These are phyloP conservation scores for Cordyceps cicadae DNA, from an alignment of 2,329 filamentous ascomycete species.

Conservation along the genomic window DNA sequence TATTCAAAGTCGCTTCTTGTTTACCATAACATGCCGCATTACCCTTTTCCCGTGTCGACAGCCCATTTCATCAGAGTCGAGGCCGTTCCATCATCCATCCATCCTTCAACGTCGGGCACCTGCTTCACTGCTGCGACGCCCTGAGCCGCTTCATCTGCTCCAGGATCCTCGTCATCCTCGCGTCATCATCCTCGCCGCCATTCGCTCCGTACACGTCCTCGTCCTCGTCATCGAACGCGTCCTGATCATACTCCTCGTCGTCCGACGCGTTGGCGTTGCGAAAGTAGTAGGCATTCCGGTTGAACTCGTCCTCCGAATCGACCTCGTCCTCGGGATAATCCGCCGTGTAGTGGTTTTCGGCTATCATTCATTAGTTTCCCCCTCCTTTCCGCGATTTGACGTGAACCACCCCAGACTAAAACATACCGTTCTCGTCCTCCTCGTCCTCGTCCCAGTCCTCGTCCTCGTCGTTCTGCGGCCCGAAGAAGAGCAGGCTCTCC, in stretches of 20 bases:
- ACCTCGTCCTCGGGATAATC: constrained; percentile 78
- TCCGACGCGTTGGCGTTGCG: constrained; percentile 46
- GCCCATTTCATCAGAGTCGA: too few relatives aligned
- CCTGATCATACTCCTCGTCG: constrained; percentile 44
- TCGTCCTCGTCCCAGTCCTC: constrained; percentile 52
- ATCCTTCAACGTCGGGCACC: neutral
- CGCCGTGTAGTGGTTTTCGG: constrained; percentile 70
- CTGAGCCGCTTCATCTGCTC: constrained; percentile 24
- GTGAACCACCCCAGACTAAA: neutral
- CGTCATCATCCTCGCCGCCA: constrained; percentile 30
- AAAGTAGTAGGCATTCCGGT: constrained; percentile 46
- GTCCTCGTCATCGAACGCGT: constrained; percentile 19
- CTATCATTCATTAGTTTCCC: constrained; percentile 27
- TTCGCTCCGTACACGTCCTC: constrained; percentile 23
- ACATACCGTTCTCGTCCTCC: constrained; percentile 58
- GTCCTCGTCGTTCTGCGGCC: constrained; percentile 51
- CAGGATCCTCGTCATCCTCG: constrained; percentile 30
- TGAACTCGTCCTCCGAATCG: constrained; percentile 52
- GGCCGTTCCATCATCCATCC: too few relatives aligned
- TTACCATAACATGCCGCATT: too few relatives aligned
- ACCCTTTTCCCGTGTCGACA: too few relatives aligned
- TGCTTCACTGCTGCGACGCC: neutral
- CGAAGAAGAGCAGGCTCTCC: constrained; percentile 53
- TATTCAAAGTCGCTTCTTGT: too few relatives aligned
- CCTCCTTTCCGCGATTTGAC: neutral